Conservation (phyloP, 805 yeast species). For the Saccharomycopsis sp. region DNA sequence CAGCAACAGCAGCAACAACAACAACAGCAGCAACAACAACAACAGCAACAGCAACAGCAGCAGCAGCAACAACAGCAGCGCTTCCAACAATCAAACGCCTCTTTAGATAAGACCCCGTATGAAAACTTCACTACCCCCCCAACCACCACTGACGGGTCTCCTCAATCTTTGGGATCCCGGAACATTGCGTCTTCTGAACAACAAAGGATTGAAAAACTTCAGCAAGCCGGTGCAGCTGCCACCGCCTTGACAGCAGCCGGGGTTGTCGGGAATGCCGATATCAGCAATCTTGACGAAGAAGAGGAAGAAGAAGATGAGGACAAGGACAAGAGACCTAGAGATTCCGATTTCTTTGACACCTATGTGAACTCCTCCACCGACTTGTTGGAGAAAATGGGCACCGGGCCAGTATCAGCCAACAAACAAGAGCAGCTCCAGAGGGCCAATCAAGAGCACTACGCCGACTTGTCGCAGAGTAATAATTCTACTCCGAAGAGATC, state of each 20-base stretch:
- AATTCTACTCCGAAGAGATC: neutral
- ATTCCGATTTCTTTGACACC: slow-evolving; percentile 25
- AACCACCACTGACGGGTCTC: slow-evolving; percentile 11
- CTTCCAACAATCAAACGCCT: neutral
- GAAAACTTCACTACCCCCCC: slow-evolving; percentile 19
- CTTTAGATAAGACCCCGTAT: too few relatives aligned
- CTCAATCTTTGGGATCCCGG: slow-evolving; percentile 1
- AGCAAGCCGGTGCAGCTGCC: slow-evolving; percentile 2
- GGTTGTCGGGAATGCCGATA: too few relatives aligned
- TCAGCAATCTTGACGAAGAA: too few relatives aligned
- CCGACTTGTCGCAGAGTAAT: too few relatives aligned
- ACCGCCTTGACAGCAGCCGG: slow-evolving; percentile 12
- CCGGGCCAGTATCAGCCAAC: too few relatives aligned
- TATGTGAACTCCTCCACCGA: slow-evolving; percentile 22
- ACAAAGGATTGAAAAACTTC: slow-evolving; percentile 14
- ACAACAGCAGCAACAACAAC: neutral
- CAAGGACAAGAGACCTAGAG: too few relatives aligned
- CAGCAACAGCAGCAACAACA: neutral
- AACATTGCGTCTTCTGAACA: neutral
- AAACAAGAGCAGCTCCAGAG: neutral
- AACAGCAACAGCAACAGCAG: too few relatives aligned
- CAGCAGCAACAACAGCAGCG: slow-evolving; percentile 1
- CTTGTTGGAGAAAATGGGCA: slow-evolving; percentile 8
- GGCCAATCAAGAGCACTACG: neutral
- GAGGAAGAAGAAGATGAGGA: too few relatives aligned